Evolutionary conservation across 257 asterid genomes (phyloP).

Genomic region (Nicotiana attenuata): DNA sequence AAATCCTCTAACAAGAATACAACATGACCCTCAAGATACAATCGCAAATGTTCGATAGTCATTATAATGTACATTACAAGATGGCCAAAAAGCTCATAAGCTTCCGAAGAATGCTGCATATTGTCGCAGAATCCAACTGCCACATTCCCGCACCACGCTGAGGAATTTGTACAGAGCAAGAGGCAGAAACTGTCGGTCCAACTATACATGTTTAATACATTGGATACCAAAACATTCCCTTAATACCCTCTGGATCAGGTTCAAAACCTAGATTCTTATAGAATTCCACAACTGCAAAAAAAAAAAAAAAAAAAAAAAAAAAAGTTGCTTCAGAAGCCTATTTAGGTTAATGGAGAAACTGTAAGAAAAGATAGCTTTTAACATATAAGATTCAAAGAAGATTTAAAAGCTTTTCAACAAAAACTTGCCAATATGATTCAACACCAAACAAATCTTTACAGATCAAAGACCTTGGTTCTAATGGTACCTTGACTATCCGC

Average conservation of each 20-base stretch:
- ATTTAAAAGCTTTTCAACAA: neutral
- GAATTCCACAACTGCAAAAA: constrained; percentile 83
- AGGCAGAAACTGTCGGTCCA: neutral
- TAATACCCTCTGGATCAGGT: constrained; percentile 95
- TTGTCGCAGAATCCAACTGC: neutral
- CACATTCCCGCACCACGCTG: neutral
- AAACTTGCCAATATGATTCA: neutral
- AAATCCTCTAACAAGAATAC: neutral
- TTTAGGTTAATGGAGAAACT: neutral
- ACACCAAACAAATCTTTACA: neutral
- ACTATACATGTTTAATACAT: constrained; percentile 35
- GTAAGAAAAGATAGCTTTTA: neutral
- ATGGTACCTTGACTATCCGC: constrained; percentile 88
- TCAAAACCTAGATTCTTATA: constrained; percentile 76
- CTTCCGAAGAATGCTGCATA: neutral
- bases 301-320: constrained; percentile 14
- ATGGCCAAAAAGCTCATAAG: neutral
- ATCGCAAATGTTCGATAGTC: neutral
- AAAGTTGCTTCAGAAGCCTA: neutral
- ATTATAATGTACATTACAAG: neutral
- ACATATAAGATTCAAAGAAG: neutral
- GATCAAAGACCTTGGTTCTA: neutral
- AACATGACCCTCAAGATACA: neutral
- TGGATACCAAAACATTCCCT: constrained; percentile 99
- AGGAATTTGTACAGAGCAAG: neutral